Base-by-base conservation (phyloP, 2,329 filamentous ascomycete genomes). In the Penicillium sumatraense region DNA sequence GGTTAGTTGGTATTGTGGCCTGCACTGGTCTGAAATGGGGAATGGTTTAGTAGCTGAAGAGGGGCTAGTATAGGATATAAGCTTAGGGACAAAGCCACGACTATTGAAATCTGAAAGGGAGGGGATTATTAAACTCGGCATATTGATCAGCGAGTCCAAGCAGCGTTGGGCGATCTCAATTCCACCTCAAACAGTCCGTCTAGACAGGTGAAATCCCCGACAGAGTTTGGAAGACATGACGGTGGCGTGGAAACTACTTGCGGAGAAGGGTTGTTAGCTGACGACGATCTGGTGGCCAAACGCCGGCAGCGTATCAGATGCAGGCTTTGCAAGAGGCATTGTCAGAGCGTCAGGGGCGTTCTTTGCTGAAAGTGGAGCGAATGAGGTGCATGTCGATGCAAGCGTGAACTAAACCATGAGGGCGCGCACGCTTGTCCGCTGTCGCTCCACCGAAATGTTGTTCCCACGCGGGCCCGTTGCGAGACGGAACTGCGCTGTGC, bases 11-110 rank as follows among this genome's bases (percentile, higher is more conserved):
- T 45, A 44, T 3, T 44, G 14, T 42, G 26, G 26, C 23, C 10
- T 41, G 20, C 8, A 41, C 3, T n/a, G 24, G 7, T 23, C 18
- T 13, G 13, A 9, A 20, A 42, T 24, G 24, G 11, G 38, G 38
- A 24, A 42, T 42, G 7, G 10, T 10, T 20, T 13, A 13, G 10
- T 7, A 21, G 16, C 9, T 18, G 13, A 3, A 20, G 16, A 38
- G 35, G n/a, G 18, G 35, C 23, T n/a, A n/a, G n/a, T 42, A 44
- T 31, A 14, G 35, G 21, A 51, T 52, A 55, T 48, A 51, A 51
- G 53, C 42, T 55, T 42, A 27, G 24, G 36, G n/a, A 51, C 41
- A 35, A 26, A 20, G 3, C 29, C 9, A 10, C 9, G 21, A 45
- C 40, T 24, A 50, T 46, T 50, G 41, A 27, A 24, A 42, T 33